Evolutionary conservation across 176 grass and related monocot species (phyloP), one percentile per base, ranked within the genome.

Genomic region (Musa itinerans): DNA sequence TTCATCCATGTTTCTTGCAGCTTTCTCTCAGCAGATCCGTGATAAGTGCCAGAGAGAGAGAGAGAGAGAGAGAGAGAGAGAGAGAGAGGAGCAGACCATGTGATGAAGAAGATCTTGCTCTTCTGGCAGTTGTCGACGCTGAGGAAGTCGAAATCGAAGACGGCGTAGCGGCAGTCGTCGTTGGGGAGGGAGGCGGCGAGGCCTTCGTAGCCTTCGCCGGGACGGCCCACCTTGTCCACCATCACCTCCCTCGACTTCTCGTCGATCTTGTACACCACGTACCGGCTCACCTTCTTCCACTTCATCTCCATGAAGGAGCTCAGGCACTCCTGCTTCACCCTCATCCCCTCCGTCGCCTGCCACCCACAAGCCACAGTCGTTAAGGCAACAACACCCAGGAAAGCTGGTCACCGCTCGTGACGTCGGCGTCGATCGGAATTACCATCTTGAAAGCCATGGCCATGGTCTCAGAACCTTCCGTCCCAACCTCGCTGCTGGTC

Each of bases 91-190:
- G 17, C 27, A 79, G 65, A 87, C 89, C 89, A 91, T 29, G 89
- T 82, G 79, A 91, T 91, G 79, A 91, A 91, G 89, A 91, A 91
- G 14, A 91, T 91, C 85, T 91, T 91, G 82, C 85, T 91, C 77
- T 85, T 91, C 73, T 77, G 64, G 80, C 85, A 91, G 82, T 91
- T 91, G 63, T 91, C 89, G 56, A 84, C 85, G 85, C 81, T 85
- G 62, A 91, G 76, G 82, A 91, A 91, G 78, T 91, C 89, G 54
- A 91, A 85, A 65, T 91, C 89, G 73, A 87, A 91, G 17, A 91
- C 85, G 76, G 89, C 89, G 55, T 87, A 91, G 22, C 89, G 85
- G 82, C 89, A 90, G 73, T 91, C 89, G 74, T 91, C 85, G 11
- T 73, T 74, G 9, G 89, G 89, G 13, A 91, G 73, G 50, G 82